These are phyloP conservation scores for Coniferiporia sulphurascens DNA, from an alignment of 1,284 basidiomycete genomes.

Conservation along the genomic window DNA sequence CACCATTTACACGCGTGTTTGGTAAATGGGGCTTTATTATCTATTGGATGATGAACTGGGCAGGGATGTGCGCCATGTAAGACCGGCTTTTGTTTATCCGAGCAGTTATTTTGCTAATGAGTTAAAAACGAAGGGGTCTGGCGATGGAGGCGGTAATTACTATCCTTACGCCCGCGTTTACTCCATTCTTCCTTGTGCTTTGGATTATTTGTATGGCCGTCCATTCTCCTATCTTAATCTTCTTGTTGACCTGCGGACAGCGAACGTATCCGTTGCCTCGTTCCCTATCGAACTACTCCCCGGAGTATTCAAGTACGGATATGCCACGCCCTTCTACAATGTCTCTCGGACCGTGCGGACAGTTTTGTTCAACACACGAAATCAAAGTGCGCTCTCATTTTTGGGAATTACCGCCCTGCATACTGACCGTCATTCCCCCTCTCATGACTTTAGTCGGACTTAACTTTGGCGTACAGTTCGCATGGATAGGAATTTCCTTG, in stretches of 20 bases:
- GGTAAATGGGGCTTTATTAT: conserved; percentile 61
- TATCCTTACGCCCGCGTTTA: conserved; percentile 45
- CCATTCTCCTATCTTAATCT: background rate
- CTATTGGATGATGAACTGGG: conserved; percentile 72
- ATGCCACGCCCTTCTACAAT: conserved; percentile 72
- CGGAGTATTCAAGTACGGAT: conserved; percentile 58
- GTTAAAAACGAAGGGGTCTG: conserved; percentile 37
- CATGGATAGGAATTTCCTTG: conserved; percentile 49
- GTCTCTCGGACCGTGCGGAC: conserved; percentile 53
- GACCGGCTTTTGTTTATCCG: conserved; percentile 20
- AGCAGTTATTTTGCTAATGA: background rate
- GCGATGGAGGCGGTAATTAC: conserved; percentile 61
- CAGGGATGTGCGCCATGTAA: conserved; percentile 54
- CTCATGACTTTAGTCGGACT: conserved; percentile 40
- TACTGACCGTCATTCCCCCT: background rate
- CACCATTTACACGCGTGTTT: conserved; percentile 51
- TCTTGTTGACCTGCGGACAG: conserved; percentile 27
- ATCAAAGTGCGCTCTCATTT: conserved; percentile 39
- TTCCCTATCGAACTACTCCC: conserved; percentile 70
- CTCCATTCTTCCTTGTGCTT: conserved; percentile 56
- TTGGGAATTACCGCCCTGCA: conserved; percentile 4
- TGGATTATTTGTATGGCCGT: conserved; percentile 58
- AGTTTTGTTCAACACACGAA: conserved; percentile 65
- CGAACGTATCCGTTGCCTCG: conserved; percentile 62
- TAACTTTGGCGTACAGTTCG: conserved; percentile 56